Base-by-base conservation (phyloP, 306 rosid species). In the Elaeagnus macrophylla region DNA sequence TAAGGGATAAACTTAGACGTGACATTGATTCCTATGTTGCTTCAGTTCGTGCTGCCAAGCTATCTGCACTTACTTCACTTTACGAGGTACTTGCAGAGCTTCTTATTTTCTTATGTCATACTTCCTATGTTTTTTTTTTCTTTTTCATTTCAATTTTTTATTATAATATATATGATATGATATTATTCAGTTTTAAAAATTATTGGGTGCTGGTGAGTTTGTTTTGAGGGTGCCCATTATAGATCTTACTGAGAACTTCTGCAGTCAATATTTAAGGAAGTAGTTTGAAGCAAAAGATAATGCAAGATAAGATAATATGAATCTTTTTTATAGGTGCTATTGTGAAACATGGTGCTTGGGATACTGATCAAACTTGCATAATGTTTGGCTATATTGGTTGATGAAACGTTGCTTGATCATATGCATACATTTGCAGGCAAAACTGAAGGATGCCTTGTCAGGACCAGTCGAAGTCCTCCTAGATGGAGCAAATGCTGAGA, bases 381-480 rank as follows among this genome's bases (percentile, higher is more conserved):
- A 25, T 45, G 16, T 20, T 44, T 62, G 64, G 49, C 36, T 13
- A 17, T 8, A 42, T 44, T 19, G 41, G 49, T 12, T 7, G 15
- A 12, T 12, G 8, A 45, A 13, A 9, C 8, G n/a, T 45, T 45
- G 60, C 54, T 74, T 79, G 70, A 81, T 44, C 32, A 53, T 49
- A 54, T 53, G 51, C 49, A 12, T 66, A 59, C 15, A 14, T 52
- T 52, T 82, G 67, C 95, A 93, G 99, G 72, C 36, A 50, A 82
- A 88, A 73, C 75, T 93, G 71, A 88, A 78, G 72, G 77, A 79
- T 6, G 89, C 95, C 38, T 73, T 93, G 55, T 69, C 86, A 47
- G 96, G 77, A 67, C 93, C 99, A 6, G 81, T 82, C 32, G 96
- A 87, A 67, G 94, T 88, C 61, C 89, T 93, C 60, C 67, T 93